Conservation (phyloP, 495 filamentous ascomycete genomes). For the Talaromyces stipitatus region DNA sequence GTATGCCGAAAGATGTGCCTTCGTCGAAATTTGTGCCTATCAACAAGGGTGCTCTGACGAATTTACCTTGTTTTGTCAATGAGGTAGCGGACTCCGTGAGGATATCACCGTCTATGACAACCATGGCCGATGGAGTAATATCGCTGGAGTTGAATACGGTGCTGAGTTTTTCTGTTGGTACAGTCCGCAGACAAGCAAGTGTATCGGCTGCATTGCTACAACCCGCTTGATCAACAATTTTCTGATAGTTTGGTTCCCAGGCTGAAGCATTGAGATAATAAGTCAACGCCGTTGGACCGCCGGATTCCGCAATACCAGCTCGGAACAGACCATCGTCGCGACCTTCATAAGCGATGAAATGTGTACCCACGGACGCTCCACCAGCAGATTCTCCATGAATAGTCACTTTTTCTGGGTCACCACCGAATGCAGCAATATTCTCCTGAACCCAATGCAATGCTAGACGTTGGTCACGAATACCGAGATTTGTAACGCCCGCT, state of each 20-base stretch:
- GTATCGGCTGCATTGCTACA: slow-evolving; percentile 21
- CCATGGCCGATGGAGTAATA: slow-evolving; percentile 25
- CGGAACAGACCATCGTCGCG: slow-evolving; percentile 45
- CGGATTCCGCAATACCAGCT: slow-evolving; percentile 42
- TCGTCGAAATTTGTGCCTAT: slow-evolving; percentile 45
- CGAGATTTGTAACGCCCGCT: slow-evolving; percentile 48
- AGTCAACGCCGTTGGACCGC: slow-evolving; percentile 18
- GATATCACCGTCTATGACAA: slow-evolving; percentile 46
- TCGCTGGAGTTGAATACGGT: slow-evolving; percentile 21
- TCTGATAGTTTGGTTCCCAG: slow-evolving; percentile 26
- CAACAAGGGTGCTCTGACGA: slow-evolving; percentile 42
- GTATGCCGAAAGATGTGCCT: slow-evolving; percentile 38
- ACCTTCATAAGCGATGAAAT: slow-evolving; percentile 37
- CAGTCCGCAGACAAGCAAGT: slow-evolving; percentile 26
- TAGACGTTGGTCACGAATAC: slow-evolving; percentile 51
- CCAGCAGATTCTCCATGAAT: slow-evolving; percentile 58
- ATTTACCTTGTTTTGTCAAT: slow-evolving; percentile 23
- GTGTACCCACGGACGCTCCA: slow-evolving; percentile 35
- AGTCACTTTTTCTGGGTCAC: slow-evolving; percentile 50
- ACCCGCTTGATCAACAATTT: slow-evolving; percentile 20
- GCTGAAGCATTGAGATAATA: slow-evolving; percentile 20
- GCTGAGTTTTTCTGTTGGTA: slow-evolving; percentile 25
- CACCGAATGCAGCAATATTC: slow-evolving; percentile 47
- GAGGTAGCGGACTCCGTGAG: slow-evolving; percentile 26
- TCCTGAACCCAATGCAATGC: slow-evolving; percentile 55